A percentile compares a stretch with the other conserved stretches of the same genome.
Conservation (phyloP, 139 green algal genomes). For the Chlamydomonas incerta region DNA sequence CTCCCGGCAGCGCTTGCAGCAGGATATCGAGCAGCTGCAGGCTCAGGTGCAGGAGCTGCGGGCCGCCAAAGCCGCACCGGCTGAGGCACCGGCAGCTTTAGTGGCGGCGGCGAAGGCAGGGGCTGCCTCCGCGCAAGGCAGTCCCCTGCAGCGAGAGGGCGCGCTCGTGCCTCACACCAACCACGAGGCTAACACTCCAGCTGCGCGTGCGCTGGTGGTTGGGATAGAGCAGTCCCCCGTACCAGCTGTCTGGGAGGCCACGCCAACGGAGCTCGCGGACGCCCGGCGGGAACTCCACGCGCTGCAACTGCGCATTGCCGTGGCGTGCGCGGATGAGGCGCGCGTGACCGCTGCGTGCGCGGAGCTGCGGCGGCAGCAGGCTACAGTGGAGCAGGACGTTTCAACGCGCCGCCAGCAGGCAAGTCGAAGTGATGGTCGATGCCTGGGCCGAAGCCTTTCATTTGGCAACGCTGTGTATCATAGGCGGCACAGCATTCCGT, state of each 20-base stretch:
- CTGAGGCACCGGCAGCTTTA: too few species aligned
- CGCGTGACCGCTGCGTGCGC: slow-evolving; percentile 2
- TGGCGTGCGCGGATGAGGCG: slow-evolving; percentile 23
- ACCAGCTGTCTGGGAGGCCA: neutral
- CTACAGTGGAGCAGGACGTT: slow-evolving; percentile 16
- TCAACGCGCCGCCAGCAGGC: neutral
- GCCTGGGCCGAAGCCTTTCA: too few species aligned
- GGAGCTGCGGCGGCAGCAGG: slow-evolving; percentile 30
- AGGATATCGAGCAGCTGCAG: slow-evolving; percentile 9
- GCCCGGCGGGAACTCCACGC: slow-evolving; percentile 25
- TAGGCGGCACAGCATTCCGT: too few species aligned
- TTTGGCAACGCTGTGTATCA: too few species aligned
- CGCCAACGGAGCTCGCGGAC: neutral
- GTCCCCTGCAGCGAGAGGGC: too few species aligned
- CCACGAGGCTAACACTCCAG: too few species aligned
- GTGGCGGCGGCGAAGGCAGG: neutral
- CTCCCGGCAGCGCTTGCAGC: too few species aligned
- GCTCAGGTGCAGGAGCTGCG: slow-evolving; percentile 17
- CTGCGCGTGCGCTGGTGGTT: too few species aligned
- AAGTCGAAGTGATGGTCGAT: too few species aligned
- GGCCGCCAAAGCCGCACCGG: neutral
- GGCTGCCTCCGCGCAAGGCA: too few species aligned
- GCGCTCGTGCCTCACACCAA: too few species aligned
- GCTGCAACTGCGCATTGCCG: slow-evolving; percentile 1
- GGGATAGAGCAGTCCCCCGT: too few species aligned